These are phyloP conservation scores for Fusarium sublunatum DNA, from an alignment of 2,329 filamentous ascomycete species.

Conservation along the genomic window DNA sequence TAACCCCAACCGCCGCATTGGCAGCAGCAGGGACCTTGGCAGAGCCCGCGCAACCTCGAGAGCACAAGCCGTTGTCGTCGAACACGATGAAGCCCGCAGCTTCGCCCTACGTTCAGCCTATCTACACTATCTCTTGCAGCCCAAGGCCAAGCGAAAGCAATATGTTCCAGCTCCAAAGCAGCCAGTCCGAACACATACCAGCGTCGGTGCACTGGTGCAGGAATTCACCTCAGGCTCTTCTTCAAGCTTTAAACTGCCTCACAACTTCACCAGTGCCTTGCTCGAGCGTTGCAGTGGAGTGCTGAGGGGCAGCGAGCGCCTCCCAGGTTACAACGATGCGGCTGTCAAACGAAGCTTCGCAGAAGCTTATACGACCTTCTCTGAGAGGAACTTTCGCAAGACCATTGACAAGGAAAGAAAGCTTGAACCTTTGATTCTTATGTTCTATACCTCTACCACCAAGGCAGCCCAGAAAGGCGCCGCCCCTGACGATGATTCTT, in stretches of 20 bases:
- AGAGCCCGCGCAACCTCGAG: slow-evolving; percentile 59
- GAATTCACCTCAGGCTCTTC: slow-evolving; percentile 74
- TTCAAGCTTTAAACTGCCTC: slow-evolving; percentile 66
- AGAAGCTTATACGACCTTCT: slow-evolving; percentile 92
- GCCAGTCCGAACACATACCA: slow-evolving; percentile 72
- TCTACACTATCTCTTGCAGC: slow-evolving; percentile 91
- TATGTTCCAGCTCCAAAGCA: slow-evolving; percentile 77
- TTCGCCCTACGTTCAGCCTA: slow-evolving; percentile 92
- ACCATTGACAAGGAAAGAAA: slow-evolving; percentile 93
- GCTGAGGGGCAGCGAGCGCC: slow-evolving; percentile 81
- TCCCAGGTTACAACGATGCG: slow-evolving; percentile 91
- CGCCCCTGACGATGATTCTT: slow-evolving; percentile 84
- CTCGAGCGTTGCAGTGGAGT: slow-evolving; percentile 83
- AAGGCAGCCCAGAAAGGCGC: slow-evolving; percentile 81
- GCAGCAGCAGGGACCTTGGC: slow-evolving; percentile 57
- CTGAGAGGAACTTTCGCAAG: slow-evolving; percentile 87
- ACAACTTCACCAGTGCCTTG: slow-evolving; percentile 63
- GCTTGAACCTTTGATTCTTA: slow-evolving; percentile 91
- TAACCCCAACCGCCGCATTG: slow-evolving; percentile 58
- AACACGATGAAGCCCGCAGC: slow-evolving; percentile 85
- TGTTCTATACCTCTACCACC: slow-evolving; percentile 95
- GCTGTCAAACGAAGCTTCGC: slow-evolving; percentile 93
- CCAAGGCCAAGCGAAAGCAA: slow-evolving; percentile 88
- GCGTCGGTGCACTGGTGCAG: slow-evolving; percentile 86
- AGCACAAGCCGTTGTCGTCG: slow-evolving; percentile 61